A percentile compares a stretch with the other conserved stretches of the same genome.
Evolutionary conservation across 2,329 filamentous ascomycete species (phyloP).

Genomic region (Stagonosporopsis rhizophila): DNA sequence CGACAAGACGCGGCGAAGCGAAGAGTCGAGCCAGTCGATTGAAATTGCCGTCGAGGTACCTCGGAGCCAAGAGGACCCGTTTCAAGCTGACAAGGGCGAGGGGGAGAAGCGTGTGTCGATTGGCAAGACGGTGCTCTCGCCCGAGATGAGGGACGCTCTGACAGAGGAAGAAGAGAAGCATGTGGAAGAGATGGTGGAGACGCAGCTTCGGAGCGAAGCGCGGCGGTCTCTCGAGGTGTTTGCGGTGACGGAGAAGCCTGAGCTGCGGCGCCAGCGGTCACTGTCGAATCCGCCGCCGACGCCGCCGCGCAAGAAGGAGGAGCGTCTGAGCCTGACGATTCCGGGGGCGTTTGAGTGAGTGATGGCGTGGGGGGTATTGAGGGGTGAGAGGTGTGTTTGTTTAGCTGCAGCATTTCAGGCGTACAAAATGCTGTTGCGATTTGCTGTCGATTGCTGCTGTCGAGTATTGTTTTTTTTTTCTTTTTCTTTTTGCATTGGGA

Average conservation of each 20-base stretch:
- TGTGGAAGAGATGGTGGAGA: constrained; percentile 45
- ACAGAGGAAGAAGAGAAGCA: constrained; percentile 42
- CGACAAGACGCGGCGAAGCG: constrained; percentile 36
- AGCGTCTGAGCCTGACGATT: constrained; percentile 45
- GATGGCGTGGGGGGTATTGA: too few relatives aligned
- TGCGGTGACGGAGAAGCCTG: constrained; percentile 14
- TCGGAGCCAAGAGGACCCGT: constrained; percentile 46
- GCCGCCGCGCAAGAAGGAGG: constrained; percentile 39
- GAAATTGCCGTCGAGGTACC: constrained; percentile 26
- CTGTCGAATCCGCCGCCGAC: constrained; percentile 33
- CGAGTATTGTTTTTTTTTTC: not conserved
- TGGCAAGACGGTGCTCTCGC: constrained; percentile 46
- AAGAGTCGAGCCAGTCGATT: constrained; percentile 32
- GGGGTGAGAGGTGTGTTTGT: not conserved
- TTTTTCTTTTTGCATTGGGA: constrained; percentile 5
- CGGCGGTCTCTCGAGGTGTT: constrained; percentile 32
- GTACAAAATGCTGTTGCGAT: not conserved
- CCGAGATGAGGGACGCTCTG: constrained; percentile 13
- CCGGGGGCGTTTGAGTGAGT: constrained; percentile 39
- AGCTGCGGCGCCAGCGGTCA: constrained; percentile 33
- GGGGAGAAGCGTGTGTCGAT: constrained; percentile 47
- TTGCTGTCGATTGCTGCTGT: not conserved
- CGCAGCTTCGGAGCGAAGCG: constrained; percentile 45
- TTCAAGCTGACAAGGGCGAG: constrained; percentile 34
- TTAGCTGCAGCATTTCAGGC: constrained; percentile 7